Conservation (phyloP, 2,329 filamentous ascomycete genomes). For the Aotearoamyces nothofagi region DNA sequence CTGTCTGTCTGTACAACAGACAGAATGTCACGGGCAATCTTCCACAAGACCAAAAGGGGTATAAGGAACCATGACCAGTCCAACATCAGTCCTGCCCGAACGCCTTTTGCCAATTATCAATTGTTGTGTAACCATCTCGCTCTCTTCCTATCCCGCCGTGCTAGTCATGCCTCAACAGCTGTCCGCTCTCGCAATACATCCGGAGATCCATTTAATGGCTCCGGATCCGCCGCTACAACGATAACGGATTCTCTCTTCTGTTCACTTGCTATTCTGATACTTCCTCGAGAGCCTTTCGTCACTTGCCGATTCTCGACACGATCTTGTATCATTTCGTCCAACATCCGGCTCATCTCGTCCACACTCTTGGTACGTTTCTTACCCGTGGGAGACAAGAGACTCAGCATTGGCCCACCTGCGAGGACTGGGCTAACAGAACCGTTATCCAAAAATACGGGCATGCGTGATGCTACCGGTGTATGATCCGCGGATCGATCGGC, state of each 20-base stretch:
- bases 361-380: slow-evolving; percentile 42
- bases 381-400: slow-evolving; percentile 12
- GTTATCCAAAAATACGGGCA: slow-evolving; percentile 13
- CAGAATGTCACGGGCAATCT: too few relatives aligned
- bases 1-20: too few relatives aligned
- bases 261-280: slow-evolving; percentile 41
- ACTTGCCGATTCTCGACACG: slow-evolving; percentile 64
- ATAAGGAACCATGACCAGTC: too few relatives aligned
- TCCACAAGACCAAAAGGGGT: too few relatives aligned
- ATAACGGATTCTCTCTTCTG: slow-evolving; percentile 15
- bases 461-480: slow-evolving; percentile 12
- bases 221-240: slow-evolving; percentile 17
- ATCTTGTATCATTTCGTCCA: slow-evolving; percentile 94
- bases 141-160: too few relatives aligned
- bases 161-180: too few relatives aligned
- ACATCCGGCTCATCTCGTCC: slow-evolving; percentile 83
- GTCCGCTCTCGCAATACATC: too few relatives aligned
- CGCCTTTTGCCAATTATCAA: too few relatives aligned
- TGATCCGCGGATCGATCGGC: slow-evolving; percentile 39
- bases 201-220: too few relatives aligned
- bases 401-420: slow-evolving; percentile 5
- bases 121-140: too few relatives aligned
- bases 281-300: slow-evolving; percentile 50
- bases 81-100: too few relatives aligned
- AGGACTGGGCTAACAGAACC: slow-evolving; percentile 8